Base-by-base conservation (phyloP, 768 basidiomycete species). In the Pisolithus marmoratus region DNA sequence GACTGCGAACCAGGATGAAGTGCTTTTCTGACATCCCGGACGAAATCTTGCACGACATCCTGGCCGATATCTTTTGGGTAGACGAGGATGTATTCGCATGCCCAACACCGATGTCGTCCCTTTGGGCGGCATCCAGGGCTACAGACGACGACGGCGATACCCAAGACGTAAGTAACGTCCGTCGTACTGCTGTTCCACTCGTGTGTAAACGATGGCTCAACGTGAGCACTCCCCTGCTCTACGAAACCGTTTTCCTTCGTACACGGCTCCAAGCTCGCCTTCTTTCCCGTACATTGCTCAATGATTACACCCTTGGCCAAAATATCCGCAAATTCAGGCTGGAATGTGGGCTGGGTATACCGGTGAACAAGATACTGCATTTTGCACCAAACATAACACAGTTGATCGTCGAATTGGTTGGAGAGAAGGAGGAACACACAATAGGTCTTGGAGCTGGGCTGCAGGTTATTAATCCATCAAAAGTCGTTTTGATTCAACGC, bases 231-330 rank as follows among this genome's bases (percentile, higher is more conserved):
- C 46, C 46, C 4, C 31, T 47, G n/a, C 20, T 47, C 46, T 47
- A 47, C 46, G 31, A 47, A 20, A 36, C 46, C 46, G n/a, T 47
- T 17, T n/a, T 47, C 46, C 46, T 47, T 19, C 46, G 46, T 17
- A 34, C 46, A 20, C 31, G 46, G 20, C 46, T 19, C 12, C 46
- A 36, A 31, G 34, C 17, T 9, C 31, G 17, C 11, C 37, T 31
- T 17, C 31, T 47, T 4, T 31, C 31, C 20, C 46, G 29, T 19
- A 47, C 46, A 8, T 19, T 47, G 17, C 31, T 47, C 31, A 36
- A 9, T 15, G 46, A 47, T 31, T 36, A 47, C 23, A 47, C 46
- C 20, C 27, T 47, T 29, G 46, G 46, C 17, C 46, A n/a, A 31
- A 20, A 47, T 20, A 47, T 47, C 46, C 46, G 46, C 20, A 47